These are phyloP conservation scores for Coemansia sp. DNA, from an alignment of 371 early-diverging fungal genomes.

Conservation along the genomic window DNA sequence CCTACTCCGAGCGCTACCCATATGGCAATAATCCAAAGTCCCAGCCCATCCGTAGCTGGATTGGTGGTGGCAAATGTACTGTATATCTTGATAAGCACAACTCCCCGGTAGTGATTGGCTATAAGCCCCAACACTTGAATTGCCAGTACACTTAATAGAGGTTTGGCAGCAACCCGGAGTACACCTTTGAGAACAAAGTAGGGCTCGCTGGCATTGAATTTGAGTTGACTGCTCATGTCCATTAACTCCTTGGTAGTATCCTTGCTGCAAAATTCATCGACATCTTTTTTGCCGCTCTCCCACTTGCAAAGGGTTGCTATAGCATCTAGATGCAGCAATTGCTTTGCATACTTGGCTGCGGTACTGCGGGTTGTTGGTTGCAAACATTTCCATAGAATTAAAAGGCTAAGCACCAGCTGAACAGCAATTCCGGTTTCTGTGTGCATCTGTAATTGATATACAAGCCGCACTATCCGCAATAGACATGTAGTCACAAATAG, in stretches of 20 bases:
- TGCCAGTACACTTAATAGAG: not conserved
- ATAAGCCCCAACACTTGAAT: not conserved
- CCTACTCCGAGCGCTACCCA: conserved; percentile 11
- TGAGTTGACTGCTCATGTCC: not conserved
- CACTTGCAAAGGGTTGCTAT: not conserved
- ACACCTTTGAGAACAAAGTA: conserved; percentile 8
- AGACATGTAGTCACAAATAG: not conserved
- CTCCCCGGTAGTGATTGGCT: not conserved
- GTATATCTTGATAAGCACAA: conserved; percentile 7
- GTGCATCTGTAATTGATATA: not conserved
- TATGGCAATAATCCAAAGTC: not conserved
- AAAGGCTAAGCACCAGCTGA: not conserved
- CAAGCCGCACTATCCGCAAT: not conserved
- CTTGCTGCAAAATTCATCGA: not conserved
- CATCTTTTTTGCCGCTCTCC: conserved; percentile 5
- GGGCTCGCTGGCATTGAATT: not conserved
- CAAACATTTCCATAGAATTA: conserved; percentile 1
- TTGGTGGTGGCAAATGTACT: conserved; percentile 7
- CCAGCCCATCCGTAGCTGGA: not conserved
- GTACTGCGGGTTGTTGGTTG: not conserved
- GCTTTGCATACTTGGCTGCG: not conserved
- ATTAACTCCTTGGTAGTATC: not conserved
- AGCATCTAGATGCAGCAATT: not conserved
- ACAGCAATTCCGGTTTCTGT: not conserved
- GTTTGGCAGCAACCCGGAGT: not conserved